phyloP scores from a whole-genome alignment of 2,329 filamentous ascomycete genomes.

The Xylariales sp. region DNA sequence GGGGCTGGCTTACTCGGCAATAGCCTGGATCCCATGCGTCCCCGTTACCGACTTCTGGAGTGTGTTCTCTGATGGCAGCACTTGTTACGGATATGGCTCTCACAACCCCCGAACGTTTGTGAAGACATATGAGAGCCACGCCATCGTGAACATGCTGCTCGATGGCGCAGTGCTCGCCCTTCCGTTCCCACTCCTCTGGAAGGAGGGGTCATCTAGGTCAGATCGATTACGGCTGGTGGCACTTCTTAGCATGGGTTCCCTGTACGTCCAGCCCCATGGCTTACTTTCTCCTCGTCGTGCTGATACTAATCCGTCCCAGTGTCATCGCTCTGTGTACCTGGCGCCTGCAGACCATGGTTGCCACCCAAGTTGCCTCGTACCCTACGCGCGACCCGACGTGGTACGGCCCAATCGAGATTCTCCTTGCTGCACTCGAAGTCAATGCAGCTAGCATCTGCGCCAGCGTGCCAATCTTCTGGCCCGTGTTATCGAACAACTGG shows the following conservation, averaged over 20 bases:
- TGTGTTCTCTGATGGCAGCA: conserved; percentile 7
- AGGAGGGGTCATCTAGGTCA: conserved; percentile 12
- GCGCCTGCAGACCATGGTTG: conserved; percentile 23
- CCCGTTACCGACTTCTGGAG: conserved; percentile 17
- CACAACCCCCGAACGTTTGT: conserved; percentile 17
- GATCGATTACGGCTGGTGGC: conserved; percentile 21
- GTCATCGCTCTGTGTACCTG: conserved; percentile 24
- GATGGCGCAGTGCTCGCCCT: conserved; percentile 26
- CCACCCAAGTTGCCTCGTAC: conserved; percentile 22
- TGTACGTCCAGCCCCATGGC: too few species aligned
- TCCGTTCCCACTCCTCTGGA: conserved; percentile 26
- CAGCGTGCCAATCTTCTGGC: conserved; percentile 23
- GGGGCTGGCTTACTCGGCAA: conserved; percentile 22
- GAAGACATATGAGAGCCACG: conserved; percentile 27
- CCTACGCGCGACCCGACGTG: conserved; percentile 28
- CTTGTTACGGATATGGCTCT: conserved; percentile 28
- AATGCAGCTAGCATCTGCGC: conserved; percentile 20
- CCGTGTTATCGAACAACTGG: conserved; percentile 17
- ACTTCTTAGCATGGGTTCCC: conserved; percentile 24
- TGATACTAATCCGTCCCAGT: too few species aligned
- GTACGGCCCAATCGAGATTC: conserved; percentile 23
- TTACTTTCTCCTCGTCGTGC: too few species aligned
- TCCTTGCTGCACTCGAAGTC: conserved; percentile 19
- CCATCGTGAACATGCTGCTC: conserved; percentile 26
- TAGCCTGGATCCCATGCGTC: conserved; percentile 26